These are phyloP conservation scores for Climacium dendroides DNA, from an alignment of 225 moss, liverwort and hornwort genomes.

Conservation along the genomic window DNA sequence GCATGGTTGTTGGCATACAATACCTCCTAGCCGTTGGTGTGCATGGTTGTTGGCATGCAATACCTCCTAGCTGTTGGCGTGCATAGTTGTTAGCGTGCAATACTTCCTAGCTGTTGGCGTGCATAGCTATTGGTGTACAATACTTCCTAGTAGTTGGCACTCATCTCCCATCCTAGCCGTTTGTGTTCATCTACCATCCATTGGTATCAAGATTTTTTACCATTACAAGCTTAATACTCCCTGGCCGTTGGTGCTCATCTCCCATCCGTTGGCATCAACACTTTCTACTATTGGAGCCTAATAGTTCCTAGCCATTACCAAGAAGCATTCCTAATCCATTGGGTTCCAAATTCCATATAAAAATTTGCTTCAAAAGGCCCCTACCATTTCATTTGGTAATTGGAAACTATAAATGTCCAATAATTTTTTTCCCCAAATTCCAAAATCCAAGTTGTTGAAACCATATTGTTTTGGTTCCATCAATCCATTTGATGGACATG, in stretches of 20 bases:
- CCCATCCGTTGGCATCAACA: accelerated
- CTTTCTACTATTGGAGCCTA: neutral
- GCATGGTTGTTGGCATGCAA: too few species aligned
- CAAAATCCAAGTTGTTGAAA: neutral
- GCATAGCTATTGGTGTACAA: too few species aligned
- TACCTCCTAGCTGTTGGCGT: too few species aligned
- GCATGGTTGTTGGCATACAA: too few species aligned
- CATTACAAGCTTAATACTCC: neutral
- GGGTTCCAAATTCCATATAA: neutral
- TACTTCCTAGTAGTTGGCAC: too few species aligned
- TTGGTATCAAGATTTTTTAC: neutral
- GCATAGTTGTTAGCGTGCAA: too few species aligned
- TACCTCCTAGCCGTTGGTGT: too few species aligned
- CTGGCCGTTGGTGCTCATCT: neutral
- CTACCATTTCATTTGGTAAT: neutral
- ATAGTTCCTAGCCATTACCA: neutral
- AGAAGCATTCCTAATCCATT: neutral
- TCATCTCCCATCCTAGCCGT: too few species aligned
- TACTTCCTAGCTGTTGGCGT: too few species aligned
- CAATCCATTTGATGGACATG: accelerated
- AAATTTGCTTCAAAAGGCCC: neutral
- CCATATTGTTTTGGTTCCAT: neutral
- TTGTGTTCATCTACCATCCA: neutral
- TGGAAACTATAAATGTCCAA: neutral
- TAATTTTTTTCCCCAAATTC: neutral